Evolutionary conservation across 257 asterid species (phyloP).

Genomic region (Solanum acaule): DNA sequence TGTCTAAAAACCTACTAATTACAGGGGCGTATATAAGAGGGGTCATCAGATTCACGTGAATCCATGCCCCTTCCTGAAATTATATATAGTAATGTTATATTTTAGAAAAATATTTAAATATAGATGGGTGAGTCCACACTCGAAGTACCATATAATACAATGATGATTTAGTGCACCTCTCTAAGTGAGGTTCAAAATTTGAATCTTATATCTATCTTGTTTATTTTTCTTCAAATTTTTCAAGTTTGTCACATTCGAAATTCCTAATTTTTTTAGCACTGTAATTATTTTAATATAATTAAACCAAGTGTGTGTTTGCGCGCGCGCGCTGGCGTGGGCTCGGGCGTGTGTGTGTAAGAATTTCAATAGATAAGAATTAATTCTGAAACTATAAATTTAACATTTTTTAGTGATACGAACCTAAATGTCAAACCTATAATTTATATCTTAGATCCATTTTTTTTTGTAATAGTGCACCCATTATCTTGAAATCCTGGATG

Average conservation of each 20-base stretch:
- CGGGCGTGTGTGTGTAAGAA: no score
- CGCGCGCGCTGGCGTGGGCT: no score
- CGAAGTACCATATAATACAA: not conserved
- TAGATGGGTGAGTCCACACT: not conserved
- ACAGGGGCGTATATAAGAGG: not conserved
- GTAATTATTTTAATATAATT: no score
- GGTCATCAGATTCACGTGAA: not conserved
- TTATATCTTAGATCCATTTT: not conserved
- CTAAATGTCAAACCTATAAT: not conserved
- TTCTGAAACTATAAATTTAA: no score
- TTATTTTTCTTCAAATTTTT: not conserved
- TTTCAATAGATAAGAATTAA: no score
- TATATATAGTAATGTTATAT: not conserved
- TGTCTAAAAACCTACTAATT: no score
- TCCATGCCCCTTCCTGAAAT: rapidly evolving
- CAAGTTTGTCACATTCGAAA: not conserved
- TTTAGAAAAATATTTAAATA: no score
- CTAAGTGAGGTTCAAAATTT: not conserved
- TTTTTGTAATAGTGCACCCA: no score
- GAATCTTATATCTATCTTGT: no score
- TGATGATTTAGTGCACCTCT: not conserved
- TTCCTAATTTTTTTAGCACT: not conserved
- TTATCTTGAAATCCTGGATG: not conserved
- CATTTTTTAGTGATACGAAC: no score
- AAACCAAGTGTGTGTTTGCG: not conserved